Base-by-base conservation (phyloP, 345 rosid genomes). In the Durio zibethinus region DNA sequence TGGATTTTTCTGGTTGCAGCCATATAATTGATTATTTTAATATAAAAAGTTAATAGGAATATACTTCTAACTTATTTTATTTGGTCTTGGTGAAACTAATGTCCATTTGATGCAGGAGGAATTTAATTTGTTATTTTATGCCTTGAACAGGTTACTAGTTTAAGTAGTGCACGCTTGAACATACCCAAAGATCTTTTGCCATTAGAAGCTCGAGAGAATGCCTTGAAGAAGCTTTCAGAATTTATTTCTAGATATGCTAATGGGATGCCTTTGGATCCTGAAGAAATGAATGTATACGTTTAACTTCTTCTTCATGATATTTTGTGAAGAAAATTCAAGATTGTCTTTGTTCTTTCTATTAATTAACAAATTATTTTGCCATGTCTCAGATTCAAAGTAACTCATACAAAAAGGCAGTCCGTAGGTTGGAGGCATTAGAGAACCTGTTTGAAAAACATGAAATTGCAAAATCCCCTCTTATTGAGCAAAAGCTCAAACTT, bases 371-470 rank as follows among this genome's bases (percentile, higher is more conserved):
- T 52, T 54, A 15, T 23, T 77, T 21, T 36, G 10, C 27, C 60
- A 9, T 10, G 40, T 61, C 48, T 75, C 88, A 95, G 99, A 87
- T 96, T 66, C 86, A 86, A 75, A 89, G 92, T 78, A 84, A 87
- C 87, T 88, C 95, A 7, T 96, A 92, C 86, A 91, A 84, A 75
- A 93, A 92, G 86, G 84, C 89, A 15, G 89, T 86, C 71, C 88
- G 97, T 36, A 85, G 92, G 80, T 88, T 96, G 74, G 99, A 96
- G 85, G 93, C 97, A 50, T 78, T 96, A 12, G 99, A 96, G 81
- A 88, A 84, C 79, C 88, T 93, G 40, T 96, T 96, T 87, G 87
- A 85, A 64, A 96, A 90, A 83, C 97, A 93, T 86, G 93, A 93
- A 74, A 90, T 93, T 77, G 93, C 94, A 21, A 92, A 91, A 82